Conservation (phyloP, 495 filamentous ascomycete genomes). For the Cercophora samala region DNA sequence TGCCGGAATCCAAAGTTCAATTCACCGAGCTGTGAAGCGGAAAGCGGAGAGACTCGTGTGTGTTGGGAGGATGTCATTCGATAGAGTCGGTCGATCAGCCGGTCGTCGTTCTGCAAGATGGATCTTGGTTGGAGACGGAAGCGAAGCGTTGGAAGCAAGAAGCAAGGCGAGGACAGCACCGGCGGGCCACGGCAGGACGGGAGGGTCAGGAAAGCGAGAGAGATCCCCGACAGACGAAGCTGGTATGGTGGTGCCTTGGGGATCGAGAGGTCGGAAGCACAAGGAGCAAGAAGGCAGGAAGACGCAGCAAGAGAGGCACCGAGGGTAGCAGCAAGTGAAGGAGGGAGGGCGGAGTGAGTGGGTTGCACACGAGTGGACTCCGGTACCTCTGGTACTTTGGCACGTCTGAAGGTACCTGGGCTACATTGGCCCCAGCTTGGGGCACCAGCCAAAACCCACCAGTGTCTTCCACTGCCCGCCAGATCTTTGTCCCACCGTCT, state of each 20-base stretch:
- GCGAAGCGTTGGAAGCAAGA: background rate
- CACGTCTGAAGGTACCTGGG: conserved; percentile 6
- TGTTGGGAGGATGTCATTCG: background rate
- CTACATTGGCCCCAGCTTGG: conserved; percentile 18
- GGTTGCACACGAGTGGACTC: conserved; percentile 19
- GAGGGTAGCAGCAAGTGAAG: conserved; percentile 12
- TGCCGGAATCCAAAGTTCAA: background rate
- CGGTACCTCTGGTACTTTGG: conserved; percentile 20
- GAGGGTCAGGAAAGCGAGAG: conserved; percentile 7
- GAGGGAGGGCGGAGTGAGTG: conserved; percentile 19
- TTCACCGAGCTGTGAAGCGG: background rate
- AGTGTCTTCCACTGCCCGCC: conserved; percentile 14
- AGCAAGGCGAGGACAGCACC: background rate
- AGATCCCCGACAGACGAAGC: conserved; percentile 2
- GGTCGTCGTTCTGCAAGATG: conserved; percentile 4
- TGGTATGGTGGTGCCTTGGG: background rate
- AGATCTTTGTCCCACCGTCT: conserved; percentile 24
- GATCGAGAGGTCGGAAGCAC: background rate
- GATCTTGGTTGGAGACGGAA: background rate
- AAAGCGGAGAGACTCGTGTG: background rate
- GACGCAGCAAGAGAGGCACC: conserved; percentile 3
- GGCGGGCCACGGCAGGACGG: background rate
- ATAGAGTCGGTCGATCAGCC: conserved; percentile 10
- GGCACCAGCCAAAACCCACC: conserved; percentile 22
- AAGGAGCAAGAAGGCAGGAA: background rate